Conservation (phyloP, 2,329 filamentous ascomycete species). For the Exophiala oligosperma region DNA sequence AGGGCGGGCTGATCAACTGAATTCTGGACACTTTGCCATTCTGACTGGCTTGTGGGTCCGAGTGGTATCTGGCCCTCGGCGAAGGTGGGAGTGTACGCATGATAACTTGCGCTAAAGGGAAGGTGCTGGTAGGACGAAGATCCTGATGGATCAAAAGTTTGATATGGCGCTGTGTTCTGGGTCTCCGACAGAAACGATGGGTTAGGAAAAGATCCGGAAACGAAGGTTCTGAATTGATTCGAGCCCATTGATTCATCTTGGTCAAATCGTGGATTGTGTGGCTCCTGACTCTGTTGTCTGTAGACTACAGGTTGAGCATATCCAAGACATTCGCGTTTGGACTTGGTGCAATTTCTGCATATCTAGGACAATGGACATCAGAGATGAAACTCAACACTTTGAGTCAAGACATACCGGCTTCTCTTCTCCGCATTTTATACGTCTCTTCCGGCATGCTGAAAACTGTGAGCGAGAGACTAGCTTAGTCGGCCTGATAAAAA, state of each 20-base stretch:
- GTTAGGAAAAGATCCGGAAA: conserved; percentile 1
- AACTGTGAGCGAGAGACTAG: conserved; percentile 1
- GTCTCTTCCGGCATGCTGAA: conserved; percentile 82
- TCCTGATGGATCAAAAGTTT: conserved; percentile 1
- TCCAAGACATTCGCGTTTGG: conserved; percentile 45
- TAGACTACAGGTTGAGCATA: conserved; percentile 26
- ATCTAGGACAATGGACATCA: conserved; percentile 8
- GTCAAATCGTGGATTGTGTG: not conserved
- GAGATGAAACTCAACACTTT: not conserved
- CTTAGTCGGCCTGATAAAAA: conserved; percentile 4
- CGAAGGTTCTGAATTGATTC: conserved; percentile 4
- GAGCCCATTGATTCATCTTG: conserved; percentile 2
- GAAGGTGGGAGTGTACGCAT: conserved; percentile 5
- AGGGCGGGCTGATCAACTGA: not conserved
- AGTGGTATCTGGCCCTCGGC: not conserved
- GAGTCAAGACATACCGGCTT: conserved; percentile 36
- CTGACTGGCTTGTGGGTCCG: not conserved
- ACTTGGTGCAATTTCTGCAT: conserved; percentile 48
- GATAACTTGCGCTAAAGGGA: conserved; percentile 17
- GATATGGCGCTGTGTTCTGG: conserved; percentile 3
- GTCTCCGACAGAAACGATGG: conserved; percentile 8
- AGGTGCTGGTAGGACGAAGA: conserved; percentile 9
- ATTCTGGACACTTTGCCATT: conserved; percentile 9
- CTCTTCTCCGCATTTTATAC: conserved; percentile 96
- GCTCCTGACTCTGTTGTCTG: conserved; percentile 20